Evolutionary conservation across 306 rosid species (phyloP).

Genomic region (Prunus dulcis): DNA sequence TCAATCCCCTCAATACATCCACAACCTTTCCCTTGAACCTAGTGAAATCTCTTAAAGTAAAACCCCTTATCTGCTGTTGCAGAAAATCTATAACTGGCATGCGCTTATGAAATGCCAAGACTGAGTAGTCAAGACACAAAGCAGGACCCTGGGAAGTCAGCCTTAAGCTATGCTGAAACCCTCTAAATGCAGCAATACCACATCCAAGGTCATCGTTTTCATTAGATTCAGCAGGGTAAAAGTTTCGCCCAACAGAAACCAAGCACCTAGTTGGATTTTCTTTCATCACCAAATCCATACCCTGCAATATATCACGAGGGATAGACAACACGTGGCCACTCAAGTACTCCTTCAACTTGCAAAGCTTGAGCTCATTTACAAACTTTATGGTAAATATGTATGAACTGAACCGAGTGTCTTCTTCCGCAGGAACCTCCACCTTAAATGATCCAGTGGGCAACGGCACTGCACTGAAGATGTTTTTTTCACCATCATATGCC

Average conservation of each 20-base stretch:
- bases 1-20: conserved; percentile 38
- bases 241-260: conserved; percentile 52
- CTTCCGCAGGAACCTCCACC: conserved; percentile 52
- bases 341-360: conserved; percentile 56
- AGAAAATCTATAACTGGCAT: conserved; percentile 60
- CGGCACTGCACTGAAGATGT: conserved; percentile 50
- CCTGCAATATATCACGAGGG: conserved; percentile 76
- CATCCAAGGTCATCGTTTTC: conserved; percentile 39
- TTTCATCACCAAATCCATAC: conserved; percentile 71
- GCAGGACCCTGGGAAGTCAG: conserved; percentile 63
- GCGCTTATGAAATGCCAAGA: conserved; percentile 56
- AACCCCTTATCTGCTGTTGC: conserved; percentile 27
- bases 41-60: conserved; percentile 33
- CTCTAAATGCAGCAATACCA: conserved; percentile 51
- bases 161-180: conserved; percentile 58
- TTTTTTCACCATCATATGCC: conserved; percentile 71
- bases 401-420: conserved; percentile 36
- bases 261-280: conserved; percentile 58
- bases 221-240: conserved; percentile 43
- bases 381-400: conserved; percentile 43
- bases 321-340: conserved; percentile 27
- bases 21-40: conserved; percentile 33
- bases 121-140: conserved; percentile 68
- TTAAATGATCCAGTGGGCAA: conserved; percentile 54
- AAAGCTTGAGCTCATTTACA: conserved; percentile 42